A percentile compares a stretch with the other conserved stretches of the same genome.
Conservation (phyloP, 2,329 filamentous ascomycete species). For the Diaporthe capsici region DNA sequence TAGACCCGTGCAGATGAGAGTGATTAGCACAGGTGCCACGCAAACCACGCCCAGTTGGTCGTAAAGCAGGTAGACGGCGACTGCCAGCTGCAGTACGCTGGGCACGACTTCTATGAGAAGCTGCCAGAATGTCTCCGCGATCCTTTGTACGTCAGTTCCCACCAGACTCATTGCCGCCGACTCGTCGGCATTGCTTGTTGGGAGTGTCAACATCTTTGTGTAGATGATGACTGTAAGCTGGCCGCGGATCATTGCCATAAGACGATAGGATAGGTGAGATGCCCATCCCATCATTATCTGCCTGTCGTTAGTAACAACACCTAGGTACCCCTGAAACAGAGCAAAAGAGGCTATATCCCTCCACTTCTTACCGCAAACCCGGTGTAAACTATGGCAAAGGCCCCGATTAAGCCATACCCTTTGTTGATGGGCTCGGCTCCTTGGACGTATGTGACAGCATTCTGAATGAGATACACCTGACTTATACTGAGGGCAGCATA, state of each 20-base stretch:
- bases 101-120: slow-evolving; percentile 46
- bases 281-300: slow-evolving; percentile 33
- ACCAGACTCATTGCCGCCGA: slow-evolving; percentile 48
- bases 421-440: slow-evolving; percentile 13
- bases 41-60: slow-evolving; percentile 58
- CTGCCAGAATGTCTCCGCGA: slow-evolving; percentile 43
- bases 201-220: slow-evolving; percentile 45
- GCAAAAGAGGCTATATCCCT: neutral
- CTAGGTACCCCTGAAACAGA: neutral
- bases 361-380: slow-evolving; percentile 40
- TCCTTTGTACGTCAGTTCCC: slow-evolving; percentile 48
- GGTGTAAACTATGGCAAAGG: slow-evolving; percentile 42
- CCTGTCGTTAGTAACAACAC: slow-evolving; percentile 41
- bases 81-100: slow-evolving; percentile 46
- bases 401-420: slow-evolving; percentile 37
- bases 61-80: slow-evolving; percentile 48
- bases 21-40: slow-evolving; percentile 58
- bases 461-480: slow-evolving; percentile 32
- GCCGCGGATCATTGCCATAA: slow-evolving; percentile 48
- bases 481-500: slow-evolving; percentile 18
- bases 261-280: slow-evolving; percentile 43
- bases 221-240: slow-evolving; percentile 48
- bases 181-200: slow-evolving; percentile 40
- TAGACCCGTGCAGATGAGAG: slow-evolving; percentile 46
- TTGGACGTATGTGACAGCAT: slow-evolving; percentile 15